Conservation (phyloP, 306 rosid species). For the Prosopis cineraria region DNA sequence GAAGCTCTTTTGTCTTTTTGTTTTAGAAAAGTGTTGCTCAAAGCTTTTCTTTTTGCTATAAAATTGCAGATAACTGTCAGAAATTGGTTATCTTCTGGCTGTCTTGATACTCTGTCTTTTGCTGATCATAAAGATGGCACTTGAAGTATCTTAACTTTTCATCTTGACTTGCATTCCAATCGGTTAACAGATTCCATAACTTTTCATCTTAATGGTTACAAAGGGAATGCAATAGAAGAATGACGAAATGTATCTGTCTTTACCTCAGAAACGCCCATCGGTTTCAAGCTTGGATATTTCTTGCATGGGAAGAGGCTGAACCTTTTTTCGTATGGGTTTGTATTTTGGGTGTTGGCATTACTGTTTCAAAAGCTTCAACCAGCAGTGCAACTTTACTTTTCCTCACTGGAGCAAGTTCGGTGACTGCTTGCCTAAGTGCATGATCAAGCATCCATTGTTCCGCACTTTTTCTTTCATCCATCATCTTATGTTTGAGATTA, state of each 20-base stretch:
- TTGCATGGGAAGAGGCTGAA: slow-evolving; percentile 46
- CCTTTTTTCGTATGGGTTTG: slow-evolving; percentile 45
- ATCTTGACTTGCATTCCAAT: slow-evolving; percentile 9
- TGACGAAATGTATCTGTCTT: neutral
- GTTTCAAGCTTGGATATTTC: slow-evolving; percentile 74
- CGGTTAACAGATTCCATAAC: neutral
- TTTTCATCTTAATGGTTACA: neutral
- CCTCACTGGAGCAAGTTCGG: slow-evolving; percentile 73
- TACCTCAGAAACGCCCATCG: slow-evolving; percentile 38
- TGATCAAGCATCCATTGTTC: slow-evolving; percentile 93
- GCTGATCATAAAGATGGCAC: neutral
- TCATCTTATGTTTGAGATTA: slow-evolving; percentile 68
- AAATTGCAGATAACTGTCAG: slow-evolving; percentile 24
- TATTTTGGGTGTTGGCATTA: slow-evolving; percentile 60
- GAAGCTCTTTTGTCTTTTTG: slow-evolving; percentile 18
- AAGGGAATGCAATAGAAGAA: neutral
- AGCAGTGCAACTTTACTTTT: slow-evolving; percentile 87
- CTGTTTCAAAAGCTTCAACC: slow-evolving; percentile 86
- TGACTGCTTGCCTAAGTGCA: slow-evolving; percentile 68
- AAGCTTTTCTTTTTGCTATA: slow-evolving; percentile 14
- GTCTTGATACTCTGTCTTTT: slow-evolving; percentile 5
- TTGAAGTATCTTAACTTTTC: neutral
- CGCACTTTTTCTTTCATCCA: slow-evolving; percentile 71
- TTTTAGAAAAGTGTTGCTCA: slow-evolving; percentile 23
- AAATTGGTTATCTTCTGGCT: no score